Base-by-base conservation (phyloP, 495 filamentous ascomycete species). In the Cladorrhinum samala region DNA sequence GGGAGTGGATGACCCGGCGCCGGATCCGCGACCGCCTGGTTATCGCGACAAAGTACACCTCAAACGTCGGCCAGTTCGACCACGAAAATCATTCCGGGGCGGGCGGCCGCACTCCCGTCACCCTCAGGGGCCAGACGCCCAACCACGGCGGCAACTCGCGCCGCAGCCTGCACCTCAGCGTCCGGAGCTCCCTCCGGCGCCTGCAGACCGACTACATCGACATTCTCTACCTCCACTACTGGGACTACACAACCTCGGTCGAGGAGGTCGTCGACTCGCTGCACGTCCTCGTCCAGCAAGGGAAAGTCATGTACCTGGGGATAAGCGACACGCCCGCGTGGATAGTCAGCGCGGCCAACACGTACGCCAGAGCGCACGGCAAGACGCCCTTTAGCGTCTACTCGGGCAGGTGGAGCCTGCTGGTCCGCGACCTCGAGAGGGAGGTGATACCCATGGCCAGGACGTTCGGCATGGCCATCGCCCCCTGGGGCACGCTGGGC, bases 131-230 rank as follows among this genome's bases (percentile, higher is more conserved):
- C 17, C 53, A 49, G 9, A 52, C 58, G 0, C 52, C 68, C 1
- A 86, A 86, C 56, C 70, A 63, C 62, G 63, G 64, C n/a, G 82
- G 83, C 6, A 85, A 84, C 63, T 68, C 72, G 50, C 58, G 71
- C 27, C 77, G 78, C 49, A 76, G 68, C 54, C 54, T 88, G 51
- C 73, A 77, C 46, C 43, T 81, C 21, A 79, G 76, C 17, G 66
- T 87, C 17, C 71, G 77, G 3, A 73, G 74, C 5, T 79, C 73
- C 13, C 66, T 88, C 42, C 69, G 70, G 60, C 86, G 85, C 57
- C 73, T 87, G 20, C 77, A 77, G 52, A 89, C 85, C 0, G 75
- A 76, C 51, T 87, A 75, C 51, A 78, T 88, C 58, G 85, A 88
- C 57, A 64, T 86, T 20, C 67, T 82, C 16, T 84, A 83, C 60